Evolutionary conservation across 73 alveolate species (phyloP).

Genomic region (Paramecium sexaurelia): DNA sequence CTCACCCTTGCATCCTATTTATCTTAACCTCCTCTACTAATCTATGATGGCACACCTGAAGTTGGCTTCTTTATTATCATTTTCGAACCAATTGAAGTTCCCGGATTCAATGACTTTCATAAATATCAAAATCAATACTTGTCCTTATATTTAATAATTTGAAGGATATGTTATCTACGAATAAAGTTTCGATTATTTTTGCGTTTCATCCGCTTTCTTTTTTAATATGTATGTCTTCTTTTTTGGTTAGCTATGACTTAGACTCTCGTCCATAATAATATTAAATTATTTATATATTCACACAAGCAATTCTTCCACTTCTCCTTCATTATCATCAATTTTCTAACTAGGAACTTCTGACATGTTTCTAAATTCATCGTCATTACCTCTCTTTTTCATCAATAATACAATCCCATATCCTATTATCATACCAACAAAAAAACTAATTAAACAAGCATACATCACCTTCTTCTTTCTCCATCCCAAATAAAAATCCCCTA

Average conservation of each 20-base stretch:
- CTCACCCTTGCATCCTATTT: not conserved
- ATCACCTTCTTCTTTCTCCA: not conserved
- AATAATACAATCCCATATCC: not conserved
- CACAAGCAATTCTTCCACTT: not conserved
- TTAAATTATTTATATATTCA: not conserved
- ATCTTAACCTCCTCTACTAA: not conserved
- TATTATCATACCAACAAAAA: not conserved
- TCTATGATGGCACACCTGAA: not conserved
- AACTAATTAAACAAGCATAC: not conserved
- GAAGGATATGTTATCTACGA: not conserved
- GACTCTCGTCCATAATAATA: constrained; percentile 7
- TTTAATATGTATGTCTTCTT: not conserved
- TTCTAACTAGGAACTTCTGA: not conserved
- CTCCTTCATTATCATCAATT: not conserved
- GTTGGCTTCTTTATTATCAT: not conserved
- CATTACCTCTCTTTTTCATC: not conserved
- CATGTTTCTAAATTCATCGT: not conserved
- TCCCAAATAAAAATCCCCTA: not conserved
- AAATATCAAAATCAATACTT: not conserved
- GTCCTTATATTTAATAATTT: not conserved
- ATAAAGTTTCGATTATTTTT: not conserved
- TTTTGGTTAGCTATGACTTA: not conserved
- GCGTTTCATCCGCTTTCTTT: not conserved
- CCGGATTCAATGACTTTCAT: not conserved
- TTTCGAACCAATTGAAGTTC: not conserved